Percentiles rank a stretch among this genome's conserved stretches.
Evolutionary conservation across 1,139 yeast species (phyloP).

Genomic region (Wickerhamiella pararugosa): DNA sequence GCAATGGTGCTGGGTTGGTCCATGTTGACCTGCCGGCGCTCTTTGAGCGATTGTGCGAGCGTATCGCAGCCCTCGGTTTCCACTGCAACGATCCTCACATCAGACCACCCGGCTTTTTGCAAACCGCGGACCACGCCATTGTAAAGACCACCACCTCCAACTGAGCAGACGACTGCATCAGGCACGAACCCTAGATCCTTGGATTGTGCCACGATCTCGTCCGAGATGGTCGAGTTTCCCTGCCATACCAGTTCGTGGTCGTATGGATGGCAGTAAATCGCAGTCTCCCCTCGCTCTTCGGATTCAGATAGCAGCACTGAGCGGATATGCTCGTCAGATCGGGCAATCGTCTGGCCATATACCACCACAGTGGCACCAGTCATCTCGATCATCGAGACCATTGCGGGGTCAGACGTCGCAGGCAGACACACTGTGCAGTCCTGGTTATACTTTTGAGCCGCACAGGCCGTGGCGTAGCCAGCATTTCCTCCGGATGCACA

Average conservation of each 20-base stretch:
- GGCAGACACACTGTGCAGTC: slow-evolving; percentile 58
- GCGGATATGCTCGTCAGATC: slow-evolving; percentile 41
- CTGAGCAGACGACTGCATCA: slow-evolving; percentile 50
- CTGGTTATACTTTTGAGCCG: slow-evolving; percentile 29
- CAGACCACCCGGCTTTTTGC: slow-evolving; percentile 26
- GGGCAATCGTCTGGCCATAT: slow-evolving; percentile 45
- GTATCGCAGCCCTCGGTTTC: slow-evolving; percentile 53
- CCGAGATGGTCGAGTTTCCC: slow-evolving; percentile 48
- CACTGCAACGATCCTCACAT: slow-evolving; percentile 37
- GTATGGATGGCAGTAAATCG: slow-evolving; percentile 56
- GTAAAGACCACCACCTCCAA: slow-evolving; percentile 67
- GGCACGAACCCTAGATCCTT: slow-evolving; percentile 22
- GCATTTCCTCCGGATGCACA: slow-evolving; percentile 76
- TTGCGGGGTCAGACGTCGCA: slow-evolving; percentile 28
- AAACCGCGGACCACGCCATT: slow-evolving; percentile 48
- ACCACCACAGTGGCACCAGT: slow-evolving; percentile 45
- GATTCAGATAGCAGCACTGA: slow-evolving; percentile 24
- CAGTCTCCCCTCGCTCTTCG: slow-evolving; percentile 12
- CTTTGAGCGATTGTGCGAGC: slow-evolving; percentile 33
- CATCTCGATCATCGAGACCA: slow-evolving; percentile 30
- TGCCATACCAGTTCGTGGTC: slow-evolving; percentile 54
- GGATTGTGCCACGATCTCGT: slow-evolving; percentile 39
- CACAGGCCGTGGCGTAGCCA: slow-evolving; percentile 58
- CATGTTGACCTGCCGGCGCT: slow-evolving; percentile 31
- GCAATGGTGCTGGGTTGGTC: slow-evolving; percentile 40